These are phyloP conservation scores for Xylariaceae sp. DNA, from an alignment of 2,329 filamentous ascomycete genomes.

Conservation along the genomic window DNA sequence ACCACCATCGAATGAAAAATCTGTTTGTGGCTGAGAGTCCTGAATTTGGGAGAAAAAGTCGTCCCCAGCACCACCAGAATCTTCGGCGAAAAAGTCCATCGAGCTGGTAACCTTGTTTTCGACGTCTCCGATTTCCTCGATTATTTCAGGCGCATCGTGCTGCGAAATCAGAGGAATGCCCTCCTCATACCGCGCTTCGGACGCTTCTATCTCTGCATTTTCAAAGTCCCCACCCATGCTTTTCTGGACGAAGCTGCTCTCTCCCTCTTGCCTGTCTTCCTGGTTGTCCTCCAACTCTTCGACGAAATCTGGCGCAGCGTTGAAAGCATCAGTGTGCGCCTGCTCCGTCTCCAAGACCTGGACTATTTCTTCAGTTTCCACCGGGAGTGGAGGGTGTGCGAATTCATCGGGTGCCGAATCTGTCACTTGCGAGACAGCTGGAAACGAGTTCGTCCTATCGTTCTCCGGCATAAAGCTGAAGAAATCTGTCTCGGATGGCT, in stretches of 20 bases:
- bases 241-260: slow-evolving; percentile 28
- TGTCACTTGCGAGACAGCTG: slow-evolving; percentile 45
- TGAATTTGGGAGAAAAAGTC: slow-evolving; percentile 59
- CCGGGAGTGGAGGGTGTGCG: slow-evolving; percentile 40
- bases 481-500: slow-evolving; percentile 49
- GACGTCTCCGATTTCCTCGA: slow-evolving; percentile 25
- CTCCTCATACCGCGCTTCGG: slow-evolving; percentile 62
- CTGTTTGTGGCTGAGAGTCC: slow-evolving; percentile 26
- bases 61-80: slow-evolving; percentile 44
- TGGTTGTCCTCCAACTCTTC: slow-evolving; percentile 32
- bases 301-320: slow-evolving; percentile 34
- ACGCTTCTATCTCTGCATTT: slow-evolving; percentile 38
- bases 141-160: slow-evolving; percentile 27
- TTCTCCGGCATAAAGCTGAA: slow-evolving; percentile 55
- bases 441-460: slow-evolving; percentile 60
- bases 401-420: slow-evolving; percentile 26
- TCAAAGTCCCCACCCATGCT: slow-evolving; percentile 42
- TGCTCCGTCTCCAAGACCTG: slow-evolving; percentile 47
- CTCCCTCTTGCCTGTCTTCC: slow-evolving; percentile 18
- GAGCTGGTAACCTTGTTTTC: slow-evolving; percentile 23
- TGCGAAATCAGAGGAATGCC: slow-evolving; percentile 58
- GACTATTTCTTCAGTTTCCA: slow-evolving; percentile 50
- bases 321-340: slow-evolving; percentile 38
- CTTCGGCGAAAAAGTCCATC: slow-evolving; percentile 37
- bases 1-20: slow-evolving; percentile 26